These are phyloP conservation scores for Sporothrix euskadiensis DNA, from an alignment of 2,329 filamentous ascomycete species.

Conservation along the genomic window DNA sequence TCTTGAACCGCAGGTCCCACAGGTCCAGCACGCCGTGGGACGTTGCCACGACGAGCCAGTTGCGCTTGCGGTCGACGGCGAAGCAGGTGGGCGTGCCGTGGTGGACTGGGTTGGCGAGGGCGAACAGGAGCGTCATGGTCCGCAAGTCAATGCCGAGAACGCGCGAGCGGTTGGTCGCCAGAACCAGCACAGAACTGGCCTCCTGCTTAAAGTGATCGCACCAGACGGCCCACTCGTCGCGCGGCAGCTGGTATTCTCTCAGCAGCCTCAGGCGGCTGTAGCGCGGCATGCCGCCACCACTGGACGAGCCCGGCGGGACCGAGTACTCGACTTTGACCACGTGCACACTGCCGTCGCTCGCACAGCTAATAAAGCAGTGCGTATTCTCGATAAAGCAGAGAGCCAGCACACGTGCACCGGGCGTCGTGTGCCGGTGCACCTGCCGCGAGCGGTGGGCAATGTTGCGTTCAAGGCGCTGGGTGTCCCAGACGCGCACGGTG, in stretches of 20 bases:
- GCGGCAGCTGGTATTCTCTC: constrained; percentile 75
- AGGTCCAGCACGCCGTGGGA: constrained; percentile 89
- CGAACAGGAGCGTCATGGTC: constrained; percentile 79
- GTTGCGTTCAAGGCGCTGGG: constrained; percentile 84
- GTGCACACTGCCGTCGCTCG: constrained; percentile 85
- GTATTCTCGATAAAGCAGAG: constrained; percentile 92
- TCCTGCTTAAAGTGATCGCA: constrained; percentile 88
- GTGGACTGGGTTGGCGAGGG: constrained; percentile 81
- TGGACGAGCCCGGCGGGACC: neutral
- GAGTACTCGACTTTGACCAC: constrained; percentile 74
- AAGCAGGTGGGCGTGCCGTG: constrained; percentile 92
- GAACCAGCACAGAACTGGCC: constrained; percentile 74
- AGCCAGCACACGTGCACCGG: constrained; percentile 68
- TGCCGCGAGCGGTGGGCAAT: constrained; percentile 84
- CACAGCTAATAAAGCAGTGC: constrained; percentile 89
- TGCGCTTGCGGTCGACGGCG: constrained; percentile 78
- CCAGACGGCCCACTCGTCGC: constrained; percentile 80
- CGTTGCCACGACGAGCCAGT: constrained; percentile 90
- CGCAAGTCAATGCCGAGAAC: constrained; percentile 83
- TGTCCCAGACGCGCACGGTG: constrained; percentile 90
- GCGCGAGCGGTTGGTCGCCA: constrained; percentile 84
- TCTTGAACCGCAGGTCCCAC: constrained; percentile 94
- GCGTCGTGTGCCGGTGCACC: constrained; percentile 73
- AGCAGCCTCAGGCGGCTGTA: constrained; percentile 78
- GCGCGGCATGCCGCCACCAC: constrained; percentile 43